A percentile compares a stretch with the other conserved stretches of the same genome.
phyloP scores from a whole-genome alignment of 2,329 filamentous ascomycete species.

The Sclerotinia spermophila region DNA sequence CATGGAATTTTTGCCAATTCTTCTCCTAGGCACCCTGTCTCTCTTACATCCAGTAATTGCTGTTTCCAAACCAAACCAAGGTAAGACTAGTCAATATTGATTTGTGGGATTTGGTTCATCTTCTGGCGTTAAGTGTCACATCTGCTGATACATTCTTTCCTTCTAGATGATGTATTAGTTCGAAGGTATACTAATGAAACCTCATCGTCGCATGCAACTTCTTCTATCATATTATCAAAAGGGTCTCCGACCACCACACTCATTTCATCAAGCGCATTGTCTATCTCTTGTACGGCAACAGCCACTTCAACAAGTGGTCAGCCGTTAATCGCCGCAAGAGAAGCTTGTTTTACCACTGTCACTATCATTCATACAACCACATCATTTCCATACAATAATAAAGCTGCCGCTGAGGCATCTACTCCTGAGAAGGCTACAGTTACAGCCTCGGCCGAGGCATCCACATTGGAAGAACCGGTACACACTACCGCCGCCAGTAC shows the following conservation, averaged over 20 bases:
- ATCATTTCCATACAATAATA: not conserved
- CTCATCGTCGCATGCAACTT: constrained; percentile 12
- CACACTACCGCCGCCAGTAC: not conserved
- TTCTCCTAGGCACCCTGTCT: constrained; percentile 23
- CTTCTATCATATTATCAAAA: constrained; percentile 15
- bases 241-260: constrained; percentile 14
- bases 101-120: constrained; percentile 1
- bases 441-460: not conserved
- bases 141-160: constrained; percentile 9
- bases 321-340: constrained; percentile 12
- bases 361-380: constrained; percentile 11
- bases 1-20: constrained; percentile 24
- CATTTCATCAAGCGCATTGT: constrained; percentile 3
- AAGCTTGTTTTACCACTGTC: constrained; percentile 17
- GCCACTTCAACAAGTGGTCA: constrained; percentile 18
- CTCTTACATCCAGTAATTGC: constrained; percentile 25
- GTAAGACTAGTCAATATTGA: constrained; percentile 14
- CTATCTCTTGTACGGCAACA: constrained; percentile 20
- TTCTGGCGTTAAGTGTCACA: constrained; percentile 16
- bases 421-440: not conserved
- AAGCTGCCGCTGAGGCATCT: not conserved
- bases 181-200: constrained; percentile 14
- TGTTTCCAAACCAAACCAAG: constrained; percentile 7
- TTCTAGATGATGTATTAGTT: not conserved
- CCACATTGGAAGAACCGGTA: constrained; percentile 1